Conservation (phyloP, 148 eudicot species). For the Camellia sinensis region DNA sequence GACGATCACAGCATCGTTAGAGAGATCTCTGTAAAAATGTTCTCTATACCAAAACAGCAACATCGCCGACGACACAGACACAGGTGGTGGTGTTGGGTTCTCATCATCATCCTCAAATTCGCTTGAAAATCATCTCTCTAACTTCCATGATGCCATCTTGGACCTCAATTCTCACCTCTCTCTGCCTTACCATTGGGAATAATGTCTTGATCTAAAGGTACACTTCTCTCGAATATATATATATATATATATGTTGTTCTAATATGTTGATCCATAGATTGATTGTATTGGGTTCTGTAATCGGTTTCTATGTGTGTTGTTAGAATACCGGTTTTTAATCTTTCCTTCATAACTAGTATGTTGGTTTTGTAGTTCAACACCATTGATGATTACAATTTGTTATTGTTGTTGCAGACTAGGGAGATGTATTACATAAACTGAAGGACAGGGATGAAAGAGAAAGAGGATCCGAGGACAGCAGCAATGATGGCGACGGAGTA, state of each 20-base stretch:
- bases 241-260: no score
- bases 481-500: conserved; percentile 7
- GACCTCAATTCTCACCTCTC: conserved; percentile 76
- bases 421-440: conserved; percentile 88
- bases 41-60: conserved; percentile 39
- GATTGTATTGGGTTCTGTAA: no score
- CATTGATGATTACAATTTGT: neutral
- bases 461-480: conserved; percentile 54
- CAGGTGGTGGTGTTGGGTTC: conserved; percentile 15
- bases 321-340: no score
- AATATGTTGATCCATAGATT: no score
- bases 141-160: conserved; percentile 33
- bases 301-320: no score
- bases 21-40: conserved; percentile 72
- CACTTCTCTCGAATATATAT: neutral
- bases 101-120: conserved; percentile 24
- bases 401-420: conserved; percentile 51
- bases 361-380: neutral
- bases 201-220: conserved; percentile 95
- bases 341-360: no score
- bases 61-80: neutral
- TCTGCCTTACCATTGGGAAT: conserved; percentile 88
- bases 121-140: conserved; percentile 23
- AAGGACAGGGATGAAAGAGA: conserved; percentile 72
- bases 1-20: conserved; percentile 71